Conservation (phyloP, 495 filamentous ascomycete genomes). For the Staphylotrichum tortipilum region DNA sequence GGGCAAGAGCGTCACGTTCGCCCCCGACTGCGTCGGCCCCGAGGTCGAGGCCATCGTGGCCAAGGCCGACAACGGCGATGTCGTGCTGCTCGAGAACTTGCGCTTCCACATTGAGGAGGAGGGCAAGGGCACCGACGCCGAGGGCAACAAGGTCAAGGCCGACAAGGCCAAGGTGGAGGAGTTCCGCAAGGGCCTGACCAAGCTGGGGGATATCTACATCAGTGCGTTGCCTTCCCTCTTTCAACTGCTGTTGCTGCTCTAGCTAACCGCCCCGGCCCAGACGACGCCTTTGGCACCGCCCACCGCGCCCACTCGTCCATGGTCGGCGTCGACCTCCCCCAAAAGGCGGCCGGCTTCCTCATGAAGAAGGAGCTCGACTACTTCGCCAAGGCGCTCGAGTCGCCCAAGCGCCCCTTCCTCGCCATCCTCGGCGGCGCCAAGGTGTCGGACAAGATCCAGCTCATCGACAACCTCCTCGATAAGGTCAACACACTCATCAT, state of each 20-base stretch:
- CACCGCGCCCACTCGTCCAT: constrained; percentile 98
- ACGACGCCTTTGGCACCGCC: constrained; percentile 97
- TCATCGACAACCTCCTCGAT: constrained; percentile 95
- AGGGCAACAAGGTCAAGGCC: constrained; percentile 97
- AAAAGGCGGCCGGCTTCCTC: constrained; percentile 94
- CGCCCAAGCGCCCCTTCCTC: constrained; percentile 89
- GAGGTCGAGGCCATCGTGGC: constrained; percentile 84
- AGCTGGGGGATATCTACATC: constrained; percentile 91
- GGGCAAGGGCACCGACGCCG: constrained; percentile 80
- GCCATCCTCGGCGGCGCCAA: constrained; percentile 97
- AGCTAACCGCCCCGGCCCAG: constrained; percentile 37
- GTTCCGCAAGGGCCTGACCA: constrained; percentile 92
- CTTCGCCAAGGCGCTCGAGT: constrained; percentile 95
- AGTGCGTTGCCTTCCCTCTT: constrained; percentile 51
- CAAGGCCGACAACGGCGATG: constrained; percentile 70
- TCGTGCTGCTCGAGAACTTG: constrained; percentile 93
- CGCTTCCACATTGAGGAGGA: constrained; percentile 98
- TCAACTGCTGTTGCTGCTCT: neutral
- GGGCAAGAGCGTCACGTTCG: constrained; percentile 73
- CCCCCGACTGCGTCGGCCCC: constrained; percentile 81
- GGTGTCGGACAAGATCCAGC: constrained; percentile 98
- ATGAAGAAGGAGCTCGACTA: constrained; percentile 99
- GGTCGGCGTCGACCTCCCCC: constrained; percentile 91
- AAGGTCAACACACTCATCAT: constrained; percentile 97
- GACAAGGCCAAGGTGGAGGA: constrained; percentile 84